These are phyloP conservation scores for Skeletonema menzelii DNA, from an alignment of 108 stramenopile genomes.

Conservation along the genomic window DNA sequence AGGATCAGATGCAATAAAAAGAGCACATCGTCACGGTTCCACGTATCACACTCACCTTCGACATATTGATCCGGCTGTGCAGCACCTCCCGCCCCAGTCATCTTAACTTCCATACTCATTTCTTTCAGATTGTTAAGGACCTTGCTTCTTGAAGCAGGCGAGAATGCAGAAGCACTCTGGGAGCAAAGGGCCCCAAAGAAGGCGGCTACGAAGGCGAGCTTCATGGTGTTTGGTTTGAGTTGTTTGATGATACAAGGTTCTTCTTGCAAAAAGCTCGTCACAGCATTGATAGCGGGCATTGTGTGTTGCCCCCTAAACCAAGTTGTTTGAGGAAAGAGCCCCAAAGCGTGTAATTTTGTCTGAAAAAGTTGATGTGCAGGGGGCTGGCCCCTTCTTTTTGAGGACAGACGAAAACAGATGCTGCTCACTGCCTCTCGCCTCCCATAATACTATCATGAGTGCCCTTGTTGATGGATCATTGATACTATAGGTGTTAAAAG, in stretches of 20 bases:
- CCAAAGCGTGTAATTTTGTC: too few relatives aligned
- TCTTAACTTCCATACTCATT: slow-evolving; percentile 16
- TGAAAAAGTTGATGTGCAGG: too few relatives aligned
- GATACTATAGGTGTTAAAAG: background rate
- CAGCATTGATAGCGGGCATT: too few relatives aligned
- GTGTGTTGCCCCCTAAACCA: too few relatives aligned
- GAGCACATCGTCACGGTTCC: slow-evolving; percentile 9
- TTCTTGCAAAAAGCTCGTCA: too few relatives aligned
- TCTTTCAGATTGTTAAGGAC: slow-evolving; percentile 28
- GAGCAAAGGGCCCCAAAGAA: slow-evolving; percentile 15
- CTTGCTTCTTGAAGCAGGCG: slow-evolving; percentile 18
- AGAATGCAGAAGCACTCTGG: slow-evolving; percentile 32
- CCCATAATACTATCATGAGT: background rate
- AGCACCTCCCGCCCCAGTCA: slow-evolving; percentile 23
- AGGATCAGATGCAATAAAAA: background rate
- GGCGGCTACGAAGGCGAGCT: slow-evolving; percentile 19
- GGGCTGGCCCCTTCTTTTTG: too few relatives aligned
- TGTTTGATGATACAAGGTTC: background rate
- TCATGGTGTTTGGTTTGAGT: slow-evolving; percentile 16
- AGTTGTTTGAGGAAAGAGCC: too few relatives aligned
- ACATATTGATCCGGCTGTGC: slow-evolving; percentile 20
- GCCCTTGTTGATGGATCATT: slow-evolving; percentile 1
- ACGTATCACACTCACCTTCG: slow-evolving; percentile 16
- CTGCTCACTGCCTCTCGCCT: background rate
- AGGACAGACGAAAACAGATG: background rate